These are phyloP conservation scores for Pichia sp. DNA, from an alignment of 1,139 yeast species.

Conservation along the genomic window DNA sequence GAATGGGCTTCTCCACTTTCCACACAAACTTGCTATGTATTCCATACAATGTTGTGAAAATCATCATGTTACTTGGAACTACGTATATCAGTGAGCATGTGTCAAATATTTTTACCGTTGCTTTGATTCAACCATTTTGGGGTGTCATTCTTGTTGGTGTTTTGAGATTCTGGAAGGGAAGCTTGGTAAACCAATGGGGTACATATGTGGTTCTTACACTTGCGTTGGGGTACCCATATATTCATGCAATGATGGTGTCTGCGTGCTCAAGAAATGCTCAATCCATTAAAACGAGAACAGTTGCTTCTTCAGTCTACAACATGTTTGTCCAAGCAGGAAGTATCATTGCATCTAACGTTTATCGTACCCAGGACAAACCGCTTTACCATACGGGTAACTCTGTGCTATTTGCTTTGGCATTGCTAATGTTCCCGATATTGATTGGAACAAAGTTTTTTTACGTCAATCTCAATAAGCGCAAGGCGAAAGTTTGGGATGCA, in stretches of 20 bases:
- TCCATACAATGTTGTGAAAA: conserved; percentile 36
- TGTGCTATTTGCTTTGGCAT: conserved; percentile 34
- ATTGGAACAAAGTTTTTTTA: conserved; percentile 35
- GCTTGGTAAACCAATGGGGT: conserved; percentile 42
- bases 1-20: conserved; percentile 50
- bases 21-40: conserved; percentile 49
- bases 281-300: conserved; percentile 51
- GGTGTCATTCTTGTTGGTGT: conserved; percentile 34
- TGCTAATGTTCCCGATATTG: conserved; percentile 24
- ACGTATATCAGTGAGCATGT: conserved; percentile 36
- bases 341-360: conserved; percentile 47
- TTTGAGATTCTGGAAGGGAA: conserved; percentile 45
- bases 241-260: conserved; percentile 49
- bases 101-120: conserved; percentile 31
- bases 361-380: conserved; percentile 52
- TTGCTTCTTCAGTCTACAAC: conserved; percentile 56
- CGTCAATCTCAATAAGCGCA: conserved; percentile 38
- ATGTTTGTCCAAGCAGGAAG: conserved; percentile 53
- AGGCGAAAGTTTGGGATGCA: conserved; percentile 39
- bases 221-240: conserved; percentile 41
- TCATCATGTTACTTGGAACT: conserved; percentile 31
- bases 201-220: conserved; percentile 44
- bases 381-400: conserved; percentile 49
- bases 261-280: conserved; percentile 59
- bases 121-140: conserved; percentile 34